Evolutionary conservation across 306 rosid genomes (phyloP).

Genomic region (Cucurbita maxima): DNA sequence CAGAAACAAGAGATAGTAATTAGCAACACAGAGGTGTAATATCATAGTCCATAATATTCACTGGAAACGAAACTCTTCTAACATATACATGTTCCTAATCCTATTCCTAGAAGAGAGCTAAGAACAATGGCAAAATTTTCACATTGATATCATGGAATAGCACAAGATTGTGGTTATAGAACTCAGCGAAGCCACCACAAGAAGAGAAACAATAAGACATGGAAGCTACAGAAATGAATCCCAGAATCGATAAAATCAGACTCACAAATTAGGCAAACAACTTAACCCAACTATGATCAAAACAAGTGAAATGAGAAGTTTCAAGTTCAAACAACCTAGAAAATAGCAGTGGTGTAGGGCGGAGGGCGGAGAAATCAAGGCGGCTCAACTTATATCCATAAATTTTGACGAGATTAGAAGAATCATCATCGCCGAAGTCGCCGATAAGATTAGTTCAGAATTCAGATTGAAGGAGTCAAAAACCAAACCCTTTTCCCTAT

Average conservation of each 20-base stretch:
- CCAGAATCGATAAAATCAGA: background rate
- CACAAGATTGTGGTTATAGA: background rate
- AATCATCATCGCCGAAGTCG: background rate
- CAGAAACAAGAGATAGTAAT: background rate
- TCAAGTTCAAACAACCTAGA: background rate
- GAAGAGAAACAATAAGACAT: background rate
- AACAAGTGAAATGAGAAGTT: background rate
- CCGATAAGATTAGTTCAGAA: background rate
- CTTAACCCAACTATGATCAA: background rate
- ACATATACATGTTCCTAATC: background rate
- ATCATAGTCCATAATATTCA: background rate
- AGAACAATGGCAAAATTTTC: constrained; percentile 1
- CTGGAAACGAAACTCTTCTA: background rate
- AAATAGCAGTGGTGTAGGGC: background rate
- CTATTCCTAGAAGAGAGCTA: background rate
- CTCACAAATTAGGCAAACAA: background rate
- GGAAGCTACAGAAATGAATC: background rate
- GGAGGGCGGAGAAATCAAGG: constrained; percentile 4
- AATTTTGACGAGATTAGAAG: background rate
- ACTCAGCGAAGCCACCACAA: background rate
- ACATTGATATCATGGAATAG: background rate
- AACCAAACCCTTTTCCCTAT: background rate
- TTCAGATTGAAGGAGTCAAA: constrained; percentile 3
- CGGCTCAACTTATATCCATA: background rate
- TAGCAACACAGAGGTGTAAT: background rate